A percentile compares a stretch with the other conserved stretches of the same genome.
These are phyloP conservation scores for Salix purpurea DNA, from an alignment of 345 rosid genomes.

Conservation along the genomic window DNA sequence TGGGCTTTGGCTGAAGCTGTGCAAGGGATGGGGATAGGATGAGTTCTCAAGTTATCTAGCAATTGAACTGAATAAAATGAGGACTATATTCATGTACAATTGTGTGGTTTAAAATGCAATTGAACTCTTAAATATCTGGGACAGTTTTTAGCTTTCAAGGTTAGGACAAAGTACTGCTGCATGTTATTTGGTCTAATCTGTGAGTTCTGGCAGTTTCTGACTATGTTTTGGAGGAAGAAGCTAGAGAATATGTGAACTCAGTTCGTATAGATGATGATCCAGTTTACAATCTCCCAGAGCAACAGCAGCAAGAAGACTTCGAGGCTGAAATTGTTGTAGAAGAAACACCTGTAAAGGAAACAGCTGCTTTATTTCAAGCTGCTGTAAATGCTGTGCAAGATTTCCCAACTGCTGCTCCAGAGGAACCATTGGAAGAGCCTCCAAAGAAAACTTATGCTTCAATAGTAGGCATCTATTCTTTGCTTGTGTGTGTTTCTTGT, in stretches of 20 bases:
- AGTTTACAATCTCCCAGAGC: conserved; percentile 56
- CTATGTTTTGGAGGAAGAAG: conserved; percentile 74
- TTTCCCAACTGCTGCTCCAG: conserved; percentile 36
- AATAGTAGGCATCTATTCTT: conserved; percentile 50
- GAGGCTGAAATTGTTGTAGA: conserved; percentile 57
- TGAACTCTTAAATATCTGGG: not conserved
- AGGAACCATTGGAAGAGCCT: conserved; percentile 66
- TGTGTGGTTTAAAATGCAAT: not conserved
- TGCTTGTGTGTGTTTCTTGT: not conserved
- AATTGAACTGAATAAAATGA: not conserved
- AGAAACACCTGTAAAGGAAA: conserved; percentile 58
- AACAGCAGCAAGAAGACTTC: conserved; percentile 53
- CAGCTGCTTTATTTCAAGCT: conserved; percentile 31
- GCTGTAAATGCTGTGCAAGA: conserved; percentile 44
- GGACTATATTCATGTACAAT: no score
- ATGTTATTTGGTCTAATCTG: conserved; percentile 9
- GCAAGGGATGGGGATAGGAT: not conserved
- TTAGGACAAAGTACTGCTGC: not conserved
- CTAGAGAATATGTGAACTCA: conserved; percentile 59
- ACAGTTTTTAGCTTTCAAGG: not conserved
- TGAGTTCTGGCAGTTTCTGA: conserved; percentile 51
- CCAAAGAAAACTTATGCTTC: conserved; percentile 79
- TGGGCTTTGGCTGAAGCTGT: not conserved
- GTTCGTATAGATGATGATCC: conserved; percentile 71
- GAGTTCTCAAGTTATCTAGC: not conserved